Percentiles rank a stretch among this genome's conserved stretches.
phyloP scores from a whole-genome alignment of 2,329 filamentous ascomycete genomes.

The Falciphora oryzae region DNA sequence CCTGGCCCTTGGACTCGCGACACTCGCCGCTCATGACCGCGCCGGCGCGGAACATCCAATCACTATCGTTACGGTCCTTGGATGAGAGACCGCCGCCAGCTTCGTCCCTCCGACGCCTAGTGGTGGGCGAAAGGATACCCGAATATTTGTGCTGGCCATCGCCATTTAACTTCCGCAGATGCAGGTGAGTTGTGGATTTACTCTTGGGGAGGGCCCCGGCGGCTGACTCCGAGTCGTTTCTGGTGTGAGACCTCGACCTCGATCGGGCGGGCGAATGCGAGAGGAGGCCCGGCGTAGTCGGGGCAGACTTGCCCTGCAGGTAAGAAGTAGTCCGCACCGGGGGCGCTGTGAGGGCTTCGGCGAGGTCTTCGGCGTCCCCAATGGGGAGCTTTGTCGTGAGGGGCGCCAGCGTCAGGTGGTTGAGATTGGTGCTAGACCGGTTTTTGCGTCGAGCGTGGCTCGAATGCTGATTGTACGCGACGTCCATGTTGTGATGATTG shows the following conservation, averaged over 20 bases:
- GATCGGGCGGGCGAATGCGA: slow-evolving; percentile 49
- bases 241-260: slow-evolving; percentile 36
- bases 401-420: slow-evolving; percentile 58
- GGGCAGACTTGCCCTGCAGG: slow-evolving; percentile 56
- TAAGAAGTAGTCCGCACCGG: slow-evolving; percentile 40
- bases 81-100: slow-evolving; percentile 21
- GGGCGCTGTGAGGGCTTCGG: slow-evolving; percentile 25
- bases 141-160: slow-evolving; percentile 12
- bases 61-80: slow-evolving; percentile 44
- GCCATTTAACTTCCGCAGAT: background rate
- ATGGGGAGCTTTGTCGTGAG: slow-evolving; percentile 57
- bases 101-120: slow-evolving; percentile 26
- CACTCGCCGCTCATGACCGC: slow-evolving; percentile 56
- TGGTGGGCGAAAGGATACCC: slow-evolving; percentile 20
- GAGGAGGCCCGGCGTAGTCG: slow-evolving; percentile 58
- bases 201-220: slow-evolving; percentile 42
- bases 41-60: slow-evolving; percentile 61
- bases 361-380: slow-evolving; percentile 43
- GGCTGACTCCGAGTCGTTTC: slow-evolving; percentile 18
- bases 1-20: slow-evolving; percentile 62
- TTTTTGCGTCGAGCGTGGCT: slow-evolving; percentile 52
- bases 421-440: slow-evolving; percentile 52
- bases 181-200: slow-evolving; percentile 56
- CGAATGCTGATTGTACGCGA: slow-evolving; percentile 55
- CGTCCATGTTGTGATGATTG: slow-evolving; percentile 41